Evolutionary conservation across 441 rosid genomes (phyloP).

Genomic region (Pelargonium citronellum): DNA sequence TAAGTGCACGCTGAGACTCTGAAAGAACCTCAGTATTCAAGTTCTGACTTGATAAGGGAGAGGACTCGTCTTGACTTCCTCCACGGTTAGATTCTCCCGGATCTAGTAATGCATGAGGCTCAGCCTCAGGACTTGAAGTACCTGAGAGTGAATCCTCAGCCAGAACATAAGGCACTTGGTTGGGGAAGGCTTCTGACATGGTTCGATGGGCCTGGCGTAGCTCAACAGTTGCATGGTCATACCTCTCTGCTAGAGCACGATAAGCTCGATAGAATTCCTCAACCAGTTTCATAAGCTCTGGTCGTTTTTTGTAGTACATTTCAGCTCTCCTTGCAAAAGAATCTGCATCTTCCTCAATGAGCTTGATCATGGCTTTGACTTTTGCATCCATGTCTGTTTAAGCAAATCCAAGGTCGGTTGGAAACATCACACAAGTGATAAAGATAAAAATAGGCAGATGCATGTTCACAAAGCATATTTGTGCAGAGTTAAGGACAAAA

Average conservation of each 20-base stretch:
- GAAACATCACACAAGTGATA: constrained; percentile 11
- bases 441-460: background rate
- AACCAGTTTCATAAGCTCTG: constrained; percentile 68
- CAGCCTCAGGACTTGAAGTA: constrained; percentile 29
- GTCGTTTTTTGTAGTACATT: constrained; percentile 74
- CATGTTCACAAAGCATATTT: background rate
- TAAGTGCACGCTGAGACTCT: constrained; percentile 29
- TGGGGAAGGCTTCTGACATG: constrained; percentile 62
- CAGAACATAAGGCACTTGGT: constrained; percentile 42
- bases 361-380: constrained; percentile 73
- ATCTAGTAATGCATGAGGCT: constrained; percentile 35
- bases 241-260: constrained; percentile 75
- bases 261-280: constrained; percentile 76
- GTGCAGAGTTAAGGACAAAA: background rate
- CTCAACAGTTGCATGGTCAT: constrained; percentile 59
- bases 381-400: constrained; percentile 62
- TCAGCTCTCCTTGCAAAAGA: constrained; percentile 78
- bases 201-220: constrained; percentile 65
- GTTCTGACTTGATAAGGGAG: constrained; percentile 14
- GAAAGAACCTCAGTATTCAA: constrained; percentile 23
- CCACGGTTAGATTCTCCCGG: constrained; percentile 33
- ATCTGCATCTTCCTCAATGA: constrained; percentile 76
- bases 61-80: constrained; percentile 11
- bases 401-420: constrained; percentile 17
- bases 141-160: constrained; percentile 42